These are phyloP conservation scores for Rhizoctonia solani DNA, from an alignment of 1,284 basidiomycete genomes.

Conservation along the genomic window DNA sequence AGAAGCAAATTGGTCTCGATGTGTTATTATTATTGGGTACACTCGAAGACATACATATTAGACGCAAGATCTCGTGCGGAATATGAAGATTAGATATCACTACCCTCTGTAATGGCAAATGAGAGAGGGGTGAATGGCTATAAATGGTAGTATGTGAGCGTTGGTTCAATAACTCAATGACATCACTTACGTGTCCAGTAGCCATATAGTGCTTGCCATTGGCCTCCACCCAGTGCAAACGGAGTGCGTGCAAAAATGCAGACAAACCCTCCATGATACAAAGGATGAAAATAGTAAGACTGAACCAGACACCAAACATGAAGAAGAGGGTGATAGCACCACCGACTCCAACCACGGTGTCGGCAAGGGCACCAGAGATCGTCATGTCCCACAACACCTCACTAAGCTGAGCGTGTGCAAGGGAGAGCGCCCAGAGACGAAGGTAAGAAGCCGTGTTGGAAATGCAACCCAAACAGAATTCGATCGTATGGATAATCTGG, in stretches of 20 bases:
- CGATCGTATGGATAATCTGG: constrained; percentile 97
- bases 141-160: background rate
- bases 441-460: constrained; percentile 99
- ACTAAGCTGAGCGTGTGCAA: constrained; percentile 96
- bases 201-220: constrained; percentile 97
- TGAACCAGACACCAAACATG: constrained; percentile 82
- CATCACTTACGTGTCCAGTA: constrained; percentile 62
- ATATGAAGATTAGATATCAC: constrained; percentile 7
- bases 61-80: constrained; percentile 1
- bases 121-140: constrained; percentile 38
- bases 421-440: constrained; percentile 96
- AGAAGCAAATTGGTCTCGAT: background rate
- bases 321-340: constrained; percentile 63
- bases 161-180: background rate
- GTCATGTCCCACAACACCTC: constrained; percentile 95
- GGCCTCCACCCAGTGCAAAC: constrained; percentile 96
- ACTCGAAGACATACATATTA: background rate
- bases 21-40: constrained; percentile 4
- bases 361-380: constrained; percentile 61
- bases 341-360: constrained; percentile 54
- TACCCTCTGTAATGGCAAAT: constrained; percentile 35
- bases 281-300: constrained; percentile 72
- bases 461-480: constrained; percentile 98
- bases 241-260: constrained; percentile 93
- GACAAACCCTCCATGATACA: constrained; percentile 96